Conservation (phyloP, 2,329 filamentous ascomycete genomes). For the Alternaria infectoria region DNA sequence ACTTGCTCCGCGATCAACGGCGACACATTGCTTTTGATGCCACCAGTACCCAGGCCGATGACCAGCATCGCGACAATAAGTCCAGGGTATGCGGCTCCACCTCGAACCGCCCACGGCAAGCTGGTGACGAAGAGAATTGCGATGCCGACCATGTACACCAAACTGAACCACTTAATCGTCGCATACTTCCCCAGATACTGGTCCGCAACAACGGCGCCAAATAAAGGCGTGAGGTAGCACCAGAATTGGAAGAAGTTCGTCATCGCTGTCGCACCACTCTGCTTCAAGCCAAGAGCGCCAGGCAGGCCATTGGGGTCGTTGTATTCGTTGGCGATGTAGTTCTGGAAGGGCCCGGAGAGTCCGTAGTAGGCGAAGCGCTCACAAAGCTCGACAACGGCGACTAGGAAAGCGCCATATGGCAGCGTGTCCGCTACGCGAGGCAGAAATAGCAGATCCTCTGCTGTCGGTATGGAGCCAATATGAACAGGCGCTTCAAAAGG, state of each 20-base stretch:
- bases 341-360: slow-evolving; percentile 57
- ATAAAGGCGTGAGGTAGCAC: slow-evolving; percentile 56
- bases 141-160: slow-evolving; percentile 70
- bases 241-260: slow-evolving; percentile 58
- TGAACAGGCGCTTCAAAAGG: slow-evolving; percentile 13
- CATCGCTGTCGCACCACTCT: slow-evolving; percentile 53
- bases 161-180: slow-evolving; percentile 71
- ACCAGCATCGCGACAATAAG: slow-evolving; percentile 70
- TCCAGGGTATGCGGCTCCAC: slow-evolving; percentile 66
- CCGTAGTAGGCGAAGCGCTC: slow-evolving; percentile 57
- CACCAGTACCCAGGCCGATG: slow-evolving; percentile 77
- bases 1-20: slow-evolving; percentile 59
- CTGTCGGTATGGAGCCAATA: slow-evolving; percentile 32
- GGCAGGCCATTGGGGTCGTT: slow-evolving; percentile 50
- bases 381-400: slow-evolving; percentile 57
- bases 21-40: slow-evolving; percentile 80
- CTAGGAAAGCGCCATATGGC: slow-evolving; percentile 54
- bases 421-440: slow-evolving; percentile 52
- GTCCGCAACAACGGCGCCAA: slow-evolving; percentile 65
- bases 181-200: slow-evolving; percentile 72
- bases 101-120: slow-evolving; percentile 66
- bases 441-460: slow-evolving; percentile 33
- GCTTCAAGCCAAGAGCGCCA: slow-evolving; percentile 50
- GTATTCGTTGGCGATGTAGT: slow-evolving; percentile 56
- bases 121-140: slow-evolving; percentile 70